Conservation (phyloP, 768 basidiomycete genomes). For the Agrocybe pediades region DNA sequence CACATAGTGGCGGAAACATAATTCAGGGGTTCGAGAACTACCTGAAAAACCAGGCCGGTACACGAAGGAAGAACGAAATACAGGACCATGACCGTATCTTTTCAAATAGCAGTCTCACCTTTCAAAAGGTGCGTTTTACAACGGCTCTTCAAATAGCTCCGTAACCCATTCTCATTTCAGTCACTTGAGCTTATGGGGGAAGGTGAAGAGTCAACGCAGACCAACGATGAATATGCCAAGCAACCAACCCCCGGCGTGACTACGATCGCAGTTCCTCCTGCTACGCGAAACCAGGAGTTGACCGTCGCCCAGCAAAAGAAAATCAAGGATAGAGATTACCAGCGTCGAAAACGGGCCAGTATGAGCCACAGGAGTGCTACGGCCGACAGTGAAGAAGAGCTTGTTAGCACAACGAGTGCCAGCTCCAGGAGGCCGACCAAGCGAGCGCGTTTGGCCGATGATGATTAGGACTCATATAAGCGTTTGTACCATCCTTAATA, state of each 20-base stretch:
- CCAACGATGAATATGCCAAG: slow-evolving; percentile 67
- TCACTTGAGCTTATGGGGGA: slow-evolving; percentile 77
- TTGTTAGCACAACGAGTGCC: slow-evolving; percentile 42
- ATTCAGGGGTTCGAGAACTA: slow-evolving; percentile 88
- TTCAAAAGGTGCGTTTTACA: slow-evolving; percentile 58
- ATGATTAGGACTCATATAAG: slow-evolving; percentile 45
- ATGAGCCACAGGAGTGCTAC: slow-evolving; percentile 57
- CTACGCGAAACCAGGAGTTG: slow-evolving; percentile 65
- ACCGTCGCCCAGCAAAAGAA: slow-evolving; percentile 76
- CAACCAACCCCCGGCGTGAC: slow-evolving; percentile 73
- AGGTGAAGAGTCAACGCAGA: slow-evolving; percentile 55
- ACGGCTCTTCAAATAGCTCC: slow-evolving; percentile 7
- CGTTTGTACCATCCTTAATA: not conserved
- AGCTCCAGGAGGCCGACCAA: slow-evolving; percentile 67
- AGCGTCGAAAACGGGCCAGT: slow-evolving; percentile 73
- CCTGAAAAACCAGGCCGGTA: slow-evolving; percentile 72
- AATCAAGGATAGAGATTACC: slow-evolving; percentile 78
- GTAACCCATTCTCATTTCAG: slow-evolving; percentile 34
- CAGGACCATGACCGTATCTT: slow-evolving; percentile 80
- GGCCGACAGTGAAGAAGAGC: slow-evolving; percentile 79
- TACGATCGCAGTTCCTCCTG: slow-evolving; percentile 77
- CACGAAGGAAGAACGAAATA: slow-evolving; percentile 73
- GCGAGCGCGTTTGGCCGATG: slow-evolving; percentile 65
- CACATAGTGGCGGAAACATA: slow-evolving; percentile 81
- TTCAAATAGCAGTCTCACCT: slow-evolving; percentile 78